Percentiles rank a stretch among this genome's conserved stretches.
phyloP scores from a whole-genome alignment of 2,329 filamentous ascomycete genomes.

The Beauveria sp. region DNA sequence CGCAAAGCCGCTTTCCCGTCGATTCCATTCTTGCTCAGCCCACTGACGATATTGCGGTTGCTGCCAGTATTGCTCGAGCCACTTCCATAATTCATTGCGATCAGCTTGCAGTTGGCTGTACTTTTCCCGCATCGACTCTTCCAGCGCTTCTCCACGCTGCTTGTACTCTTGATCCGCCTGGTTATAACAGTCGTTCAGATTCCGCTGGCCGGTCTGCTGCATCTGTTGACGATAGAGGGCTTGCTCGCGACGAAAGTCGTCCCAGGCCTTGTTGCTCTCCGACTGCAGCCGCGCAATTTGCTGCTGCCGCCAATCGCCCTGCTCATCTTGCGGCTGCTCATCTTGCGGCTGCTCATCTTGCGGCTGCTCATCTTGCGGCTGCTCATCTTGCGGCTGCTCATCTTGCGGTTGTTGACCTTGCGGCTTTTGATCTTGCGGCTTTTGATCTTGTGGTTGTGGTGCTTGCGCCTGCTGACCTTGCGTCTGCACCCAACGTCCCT shows the following conservation, averaged over 20 bases:
- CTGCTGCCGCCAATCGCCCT: background rate
- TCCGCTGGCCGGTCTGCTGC: background rate
- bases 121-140: background rate
- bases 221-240: background rate
- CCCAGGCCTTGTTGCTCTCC: no score
- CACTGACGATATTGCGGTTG: background rate
- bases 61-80: background rate
- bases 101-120: background rate
- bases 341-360: background rate
- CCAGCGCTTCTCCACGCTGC: no score
- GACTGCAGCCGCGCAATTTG: background rate
- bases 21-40: background rate
- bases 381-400: no score
- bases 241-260: no score
- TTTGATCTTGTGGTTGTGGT: background rate
- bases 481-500: background rate
- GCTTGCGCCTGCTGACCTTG: background rate
- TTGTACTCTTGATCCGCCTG: no score
- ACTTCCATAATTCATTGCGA: background rate
- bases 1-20: no score
- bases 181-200: background rate
- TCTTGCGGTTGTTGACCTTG: no score
- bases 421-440: no score
- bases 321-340: background rate
- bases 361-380: no score